Conservation (phyloP, 257 asterid species). For the Ocimum tenuiflorum region DNA sequence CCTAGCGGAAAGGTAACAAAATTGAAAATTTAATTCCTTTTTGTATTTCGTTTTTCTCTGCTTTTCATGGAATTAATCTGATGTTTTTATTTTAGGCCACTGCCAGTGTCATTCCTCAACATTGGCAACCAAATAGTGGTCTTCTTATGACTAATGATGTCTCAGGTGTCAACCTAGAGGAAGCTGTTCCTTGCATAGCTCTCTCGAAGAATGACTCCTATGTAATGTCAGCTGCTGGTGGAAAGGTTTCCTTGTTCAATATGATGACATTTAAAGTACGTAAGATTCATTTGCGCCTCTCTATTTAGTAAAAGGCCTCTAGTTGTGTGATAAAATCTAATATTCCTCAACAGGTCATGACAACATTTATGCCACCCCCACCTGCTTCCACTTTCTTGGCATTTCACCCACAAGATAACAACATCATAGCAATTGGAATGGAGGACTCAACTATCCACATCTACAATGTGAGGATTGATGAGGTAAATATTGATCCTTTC, state of each 20-base stretch:
- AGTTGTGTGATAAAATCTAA: constrained; percentile 6
- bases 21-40: not conserved
- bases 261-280: constrained; percentile 81
- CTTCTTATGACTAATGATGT: constrained; percentile 62
- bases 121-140: constrained; percentile 77
- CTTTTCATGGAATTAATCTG: not conserved
- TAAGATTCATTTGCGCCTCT: not conserved
- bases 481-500: constrained; percentile 35
- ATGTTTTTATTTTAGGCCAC: constrained; percentile 43
- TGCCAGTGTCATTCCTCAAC: constrained; percentile 58
- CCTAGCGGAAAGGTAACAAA: constrained; percentile 70
- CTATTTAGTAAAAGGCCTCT: not conserved
- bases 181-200: constrained; percentile 80
- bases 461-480: constrained; percentile 86
- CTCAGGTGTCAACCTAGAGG: constrained; percentile 68
- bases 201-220: constrained; percentile 79
- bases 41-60: not conserved
- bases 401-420: constrained; percentile 94
- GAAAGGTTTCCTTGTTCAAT: constrained; percentile 68
- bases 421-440: constrained; percentile 92
- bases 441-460: constrained; percentile 97
- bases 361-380: constrained; percentile 97
- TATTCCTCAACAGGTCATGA: constrained; percentile 56
- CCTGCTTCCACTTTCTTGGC: constrained; percentile 92
- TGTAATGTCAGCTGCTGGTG: constrained; percentile 84